These are phyloP conservation scores for Solidago caesia DNA, from an alignment of 129 eudicot species.

Conservation along the genomic window DNA sequence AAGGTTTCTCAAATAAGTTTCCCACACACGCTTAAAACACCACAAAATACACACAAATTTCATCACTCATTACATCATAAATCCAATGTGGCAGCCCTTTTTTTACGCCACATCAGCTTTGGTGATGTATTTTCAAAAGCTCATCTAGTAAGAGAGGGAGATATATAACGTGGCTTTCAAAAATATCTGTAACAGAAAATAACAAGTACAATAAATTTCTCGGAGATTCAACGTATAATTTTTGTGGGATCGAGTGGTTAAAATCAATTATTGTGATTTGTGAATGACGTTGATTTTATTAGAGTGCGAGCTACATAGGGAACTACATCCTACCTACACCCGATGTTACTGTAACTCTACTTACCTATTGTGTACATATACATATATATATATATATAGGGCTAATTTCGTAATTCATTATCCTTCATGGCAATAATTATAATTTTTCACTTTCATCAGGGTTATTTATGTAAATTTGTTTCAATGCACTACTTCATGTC, in stretches of 20 bases:
- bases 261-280: neutral
- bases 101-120: too few relatives aligned
- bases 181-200: too few relatives aligned
- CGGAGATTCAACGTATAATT: neutral
- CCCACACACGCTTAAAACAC: too few relatives aligned
- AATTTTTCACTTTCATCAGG: neutral
- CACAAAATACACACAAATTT: too few relatives aligned
- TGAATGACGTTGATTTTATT: slow-evolving; percentile 10
- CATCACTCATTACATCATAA: too few relatives aligned
- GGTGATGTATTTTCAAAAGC: too few relatives aligned
- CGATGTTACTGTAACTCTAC: slow-evolving; percentile 4
- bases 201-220: neutral
- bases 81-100: too few relatives aligned
- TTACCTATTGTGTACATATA: slow-evolving; percentile 1
- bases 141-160: too few relatives aligned
- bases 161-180: too few relatives aligned
- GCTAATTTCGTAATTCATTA: slow-evolving; percentile 12
- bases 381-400: neutral
- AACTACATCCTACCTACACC: slow-evolving; percentile 26
- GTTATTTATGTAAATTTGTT: slow-evolving; percentile 7
- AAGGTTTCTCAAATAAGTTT: too few relatives aligned
- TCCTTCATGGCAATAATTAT: neutral
- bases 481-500: neutral
- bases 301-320: slow-evolving; percentile 23
- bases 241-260: neutral